phyloP scores from a whole-genome alignment of 257 asterid species.

The Henckelia pumila region DNA sequence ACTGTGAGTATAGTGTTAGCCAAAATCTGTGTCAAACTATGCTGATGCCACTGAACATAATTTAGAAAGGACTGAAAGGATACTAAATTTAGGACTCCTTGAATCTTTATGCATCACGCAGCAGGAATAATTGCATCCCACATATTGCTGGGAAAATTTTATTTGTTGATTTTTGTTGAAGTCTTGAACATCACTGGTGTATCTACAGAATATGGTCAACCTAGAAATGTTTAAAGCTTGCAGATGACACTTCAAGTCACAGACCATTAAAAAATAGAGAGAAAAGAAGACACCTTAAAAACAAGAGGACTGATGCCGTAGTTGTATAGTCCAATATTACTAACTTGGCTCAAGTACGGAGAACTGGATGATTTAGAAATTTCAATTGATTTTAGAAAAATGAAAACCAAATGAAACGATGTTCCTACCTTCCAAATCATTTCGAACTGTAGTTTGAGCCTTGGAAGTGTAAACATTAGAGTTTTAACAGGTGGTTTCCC shows the following conservation, averaged over 20 bases:
- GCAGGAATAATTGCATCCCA: background rate
- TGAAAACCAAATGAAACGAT: background rate
- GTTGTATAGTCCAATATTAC: background rate
- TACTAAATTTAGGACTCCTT: background rate
- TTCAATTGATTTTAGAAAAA: background rate
- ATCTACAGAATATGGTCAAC: background rate
- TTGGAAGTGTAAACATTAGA: background rate
- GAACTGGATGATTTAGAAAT: background rate
- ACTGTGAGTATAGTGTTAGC: no score
- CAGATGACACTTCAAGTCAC: background rate
- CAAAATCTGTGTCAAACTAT: background rate
- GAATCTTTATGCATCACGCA: background rate
- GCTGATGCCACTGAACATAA: background rate
- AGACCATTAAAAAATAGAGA: background rate
- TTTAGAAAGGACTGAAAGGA: background rate
- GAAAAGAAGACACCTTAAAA: background rate
- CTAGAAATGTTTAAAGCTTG: background rate
- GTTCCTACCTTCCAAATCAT: conserved; percentile 12
- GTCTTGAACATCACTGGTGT: background rate
- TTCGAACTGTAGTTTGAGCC: background rate
- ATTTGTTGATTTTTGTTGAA: no score
- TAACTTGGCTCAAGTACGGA: background rate
- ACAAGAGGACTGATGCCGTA: background rate
- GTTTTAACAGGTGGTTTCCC: background rate
- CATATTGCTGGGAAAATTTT: background rate